Base-by-base conservation (phyloP, 768 basidiomycete genomes). In the Russula olivacea region DNA sequence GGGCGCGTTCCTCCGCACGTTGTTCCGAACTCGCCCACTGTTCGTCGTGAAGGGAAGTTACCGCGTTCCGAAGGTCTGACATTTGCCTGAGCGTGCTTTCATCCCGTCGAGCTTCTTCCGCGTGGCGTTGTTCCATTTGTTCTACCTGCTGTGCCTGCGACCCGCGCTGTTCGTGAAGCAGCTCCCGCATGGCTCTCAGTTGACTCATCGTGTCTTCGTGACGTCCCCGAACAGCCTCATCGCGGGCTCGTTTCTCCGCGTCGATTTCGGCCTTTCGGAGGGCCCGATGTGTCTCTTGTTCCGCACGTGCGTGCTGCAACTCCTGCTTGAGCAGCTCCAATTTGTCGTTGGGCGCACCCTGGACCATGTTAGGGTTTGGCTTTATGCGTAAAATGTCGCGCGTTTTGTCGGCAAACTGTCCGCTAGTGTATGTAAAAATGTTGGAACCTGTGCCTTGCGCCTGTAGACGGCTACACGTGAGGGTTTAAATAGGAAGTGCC, bases 121-220 rank as follows among this genome's bases (percentile, higher is more conserved):
- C 52, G 15, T 47, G 45, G 40, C 55, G 61, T 34, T 50, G 51
- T 6, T 66, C 54, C 36, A 45, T 50, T 36, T 53, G 61, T n/a
- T 60, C 61, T 23, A 49, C 25, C 32, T 47, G 36, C 8, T 59
- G 52, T 11, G 61, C 43, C 48, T 62, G 56, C 23, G 56, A 58
- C 25, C 55, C 25, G 30, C 49, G 38, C 32, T 61, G 61, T 30
- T 23, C 59, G 32, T 19, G 8, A 28, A 58, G 58, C 19, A 55
- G 15, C 45, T 25, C 32, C 32, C 65, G 49, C 56, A 68, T 58
- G 5, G 43, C 47, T 7, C 47, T 50, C 48, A 68, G 38, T 49
- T 68, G 67, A 41, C n/a, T 55, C 55, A 64, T 63, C 40, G 55
- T 55, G 12, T 54, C 57, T 41, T 61, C 65, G 32, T 61, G 65